Evolutionary conservation across 352 stramenopile species (phyloP), one percentile per base, ranked within the genome.

Genomic region (Phytophthora constricta): DNA sequence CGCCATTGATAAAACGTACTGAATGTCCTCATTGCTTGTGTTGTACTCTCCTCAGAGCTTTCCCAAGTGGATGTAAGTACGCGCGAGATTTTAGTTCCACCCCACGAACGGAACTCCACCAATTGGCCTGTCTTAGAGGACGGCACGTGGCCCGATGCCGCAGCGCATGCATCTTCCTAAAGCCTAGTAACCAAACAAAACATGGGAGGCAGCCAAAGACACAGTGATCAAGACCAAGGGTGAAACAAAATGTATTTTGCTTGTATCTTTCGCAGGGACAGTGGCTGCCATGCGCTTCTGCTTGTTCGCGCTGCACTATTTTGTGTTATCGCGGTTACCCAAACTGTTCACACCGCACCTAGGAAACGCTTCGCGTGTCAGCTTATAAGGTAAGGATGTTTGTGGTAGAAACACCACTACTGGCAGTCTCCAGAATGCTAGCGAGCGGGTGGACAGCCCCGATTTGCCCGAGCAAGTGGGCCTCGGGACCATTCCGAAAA

Each of bases 91-190:
- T 83, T 96, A 70, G 80, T 96, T 59, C 88, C 88, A 20, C 62
- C 50, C 10, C 83, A 92, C 64, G 72, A 85, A 39, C 86, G 88
- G 50, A 93, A 85, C 55, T 56, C 77, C 26, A 78, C 77, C 27
- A 96, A 95, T 65, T 96, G 88, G 88, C 85, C 84, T 5, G 79
- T 91, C 48, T 75, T 80, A 66, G 37, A 89, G 13, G 83, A 92
- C 59, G 84, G 86, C 22, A 82, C 79, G 48, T 93, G 86, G 84
- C 82, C 82, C 42, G 79, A 90, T 43, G 39, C 62, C 23, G 39
- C 73, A 53, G 71, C 77, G 69, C 67, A 47, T 11, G 70, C 58
- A 23, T 70, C 46, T 46, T 76, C 62, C 50, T 79, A 70, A 79
- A 41, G 50, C 54, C 66, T 74, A 58, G 61, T 54, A 62, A 59